A percentile compares a stretch with the other conserved stretches of the same genome.
Evolutionary conservation across 345 rosid species (phyloP).

Genomic region (Populus simonii): DNA sequence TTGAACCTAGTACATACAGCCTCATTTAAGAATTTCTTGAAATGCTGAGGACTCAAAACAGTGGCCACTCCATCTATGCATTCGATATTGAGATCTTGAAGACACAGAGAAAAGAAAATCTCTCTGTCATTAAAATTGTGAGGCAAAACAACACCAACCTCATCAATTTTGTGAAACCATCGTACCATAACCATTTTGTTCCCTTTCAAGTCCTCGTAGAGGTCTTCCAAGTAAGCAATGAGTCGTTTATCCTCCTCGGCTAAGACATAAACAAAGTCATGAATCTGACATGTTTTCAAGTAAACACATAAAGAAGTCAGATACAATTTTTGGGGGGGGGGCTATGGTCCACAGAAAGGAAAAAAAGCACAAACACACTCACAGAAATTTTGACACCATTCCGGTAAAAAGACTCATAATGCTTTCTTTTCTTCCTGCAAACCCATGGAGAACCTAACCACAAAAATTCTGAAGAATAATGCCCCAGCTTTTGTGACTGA

Average conservation of each 20-base stretch:
- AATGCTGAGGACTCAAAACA: slow-evolving; percentile 71
- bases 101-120: slow-evolving; percentile 80
- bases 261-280: slow-evolving; percentile 69
- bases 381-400: slow-evolving; percentile 68
- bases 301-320: neutral
- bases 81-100: slow-evolving; percentile 82
- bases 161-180: slow-evolving; percentile 93
- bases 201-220: slow-evolving; percentile 71
- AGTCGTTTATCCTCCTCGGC: slow-evolving; percentile 69
- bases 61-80: slow-evolving; percentile 88
- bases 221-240: slow-evolving; percentile 77
- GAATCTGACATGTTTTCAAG: slow-evolving; percentile 45
- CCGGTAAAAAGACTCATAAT: slow-evolving; percentile 58
- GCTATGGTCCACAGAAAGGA: neutral
- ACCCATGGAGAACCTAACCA: slow-evolving; percentile 76
- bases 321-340: no score
- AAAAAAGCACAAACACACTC: slow-evolving; percentile 22
- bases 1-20: slow-evolving; percentile 28
- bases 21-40: slow-evolving; percentile 45
- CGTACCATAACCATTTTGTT: slow-evolving; percentile 72
- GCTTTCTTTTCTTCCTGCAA: slow-evolving; percentile 53
- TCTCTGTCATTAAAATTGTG: slow-evolving; percentile 62
- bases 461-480: slow-evolving; percentile 23
- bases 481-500: slow-evolving; percentile 28
- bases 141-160: slow-evolving; percentile 68